Percentiles rank a stretch among this genome's conserved stretches.
These are phyloP conservation scores for Botrytis byssoidea DNA, from an alignment of 2,329 filamentous ascomycete species.

Conservation along the genomic window DNA sequence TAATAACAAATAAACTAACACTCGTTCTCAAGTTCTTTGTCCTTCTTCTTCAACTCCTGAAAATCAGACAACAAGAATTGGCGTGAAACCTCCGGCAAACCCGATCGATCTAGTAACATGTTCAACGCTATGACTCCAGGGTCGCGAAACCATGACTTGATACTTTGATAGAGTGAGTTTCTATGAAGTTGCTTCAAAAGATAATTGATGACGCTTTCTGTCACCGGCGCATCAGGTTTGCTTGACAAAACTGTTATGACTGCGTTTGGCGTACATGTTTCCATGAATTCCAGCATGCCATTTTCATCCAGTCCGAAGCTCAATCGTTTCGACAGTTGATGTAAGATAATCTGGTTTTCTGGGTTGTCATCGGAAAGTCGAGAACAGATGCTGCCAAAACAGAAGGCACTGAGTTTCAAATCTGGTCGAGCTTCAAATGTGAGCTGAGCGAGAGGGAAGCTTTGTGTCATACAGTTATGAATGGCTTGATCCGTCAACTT, in stretches of 20 bases:
- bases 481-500: not conserved
- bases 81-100: not conserved
- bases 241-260: not conserved
- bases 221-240: not conserved
- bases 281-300: not conserved
- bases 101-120: not conserved
- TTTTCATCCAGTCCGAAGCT: not conserved
- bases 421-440: not conserved
- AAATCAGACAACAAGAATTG: not conserved
- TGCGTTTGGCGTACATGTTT: fast-evolving
- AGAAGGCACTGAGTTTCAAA: not conserved
- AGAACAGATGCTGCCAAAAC: not conserved
- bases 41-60: too few species aligned
- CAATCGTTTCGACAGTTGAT: not conserved
- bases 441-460: not conserved
- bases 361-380: fast-evolving
- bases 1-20: too few species aligned
- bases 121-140: not conserved
- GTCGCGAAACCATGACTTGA: not conserved
- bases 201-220: not conserved
- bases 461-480: fast-evolving
- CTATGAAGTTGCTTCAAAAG: too few species aligned
- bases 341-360: not conserved
- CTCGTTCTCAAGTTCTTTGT: too few species aligned
- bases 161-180: too few species aligned